A percentile compares a stretch with the other conserved stretches of the same genome.
Conservation (phyloP, 495 filamentous ascomycete species). For the Immersiella caudata region DNA sequence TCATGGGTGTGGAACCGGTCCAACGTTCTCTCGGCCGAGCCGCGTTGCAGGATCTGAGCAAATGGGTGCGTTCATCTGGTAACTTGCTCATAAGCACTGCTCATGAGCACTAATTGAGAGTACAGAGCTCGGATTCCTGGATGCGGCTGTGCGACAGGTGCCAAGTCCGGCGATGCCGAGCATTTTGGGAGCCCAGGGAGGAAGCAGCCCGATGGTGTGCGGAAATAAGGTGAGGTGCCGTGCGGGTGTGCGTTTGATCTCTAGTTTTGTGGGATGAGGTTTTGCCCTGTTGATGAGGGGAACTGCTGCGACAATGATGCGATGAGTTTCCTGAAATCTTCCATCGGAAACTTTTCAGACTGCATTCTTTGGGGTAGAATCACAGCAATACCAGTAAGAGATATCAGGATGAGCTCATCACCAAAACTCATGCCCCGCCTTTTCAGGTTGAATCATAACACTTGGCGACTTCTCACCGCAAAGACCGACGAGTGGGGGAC, state of each 20-base stretch:
- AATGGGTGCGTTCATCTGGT: background rate
- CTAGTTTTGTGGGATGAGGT: background rate
- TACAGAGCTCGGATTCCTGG: background rate
- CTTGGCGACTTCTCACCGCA: background rate
- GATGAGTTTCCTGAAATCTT: too few relatives aligned
- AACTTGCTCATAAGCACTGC: background rate
- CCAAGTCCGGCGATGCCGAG: background rate
- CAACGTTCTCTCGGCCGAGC: background rate
- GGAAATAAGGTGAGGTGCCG: background rate
- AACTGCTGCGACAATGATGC: too few relatives aligned
- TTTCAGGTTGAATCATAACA: background rate
- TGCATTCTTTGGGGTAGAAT: too few relatives aligned
- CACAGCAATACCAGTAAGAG: too few relatives aligned
- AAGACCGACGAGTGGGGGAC: background rate
- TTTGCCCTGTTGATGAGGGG: too few relatives aligned
- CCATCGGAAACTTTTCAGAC: too few relatives aligned
- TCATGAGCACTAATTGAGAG: background rate
- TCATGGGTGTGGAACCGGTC: background rate
- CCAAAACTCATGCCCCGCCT: background rate
- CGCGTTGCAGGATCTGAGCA: background rate
- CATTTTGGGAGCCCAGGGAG: background rate
- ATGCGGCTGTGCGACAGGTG: background rate
- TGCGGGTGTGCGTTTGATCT: background rate
- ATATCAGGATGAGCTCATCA: background rate
- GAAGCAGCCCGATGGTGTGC: background rate